These are phyloP conservation scores for Globisporangium splendens DNA, from an alignment of 352 stramenopile genomes.

Conservation along the genomic window DNA sequence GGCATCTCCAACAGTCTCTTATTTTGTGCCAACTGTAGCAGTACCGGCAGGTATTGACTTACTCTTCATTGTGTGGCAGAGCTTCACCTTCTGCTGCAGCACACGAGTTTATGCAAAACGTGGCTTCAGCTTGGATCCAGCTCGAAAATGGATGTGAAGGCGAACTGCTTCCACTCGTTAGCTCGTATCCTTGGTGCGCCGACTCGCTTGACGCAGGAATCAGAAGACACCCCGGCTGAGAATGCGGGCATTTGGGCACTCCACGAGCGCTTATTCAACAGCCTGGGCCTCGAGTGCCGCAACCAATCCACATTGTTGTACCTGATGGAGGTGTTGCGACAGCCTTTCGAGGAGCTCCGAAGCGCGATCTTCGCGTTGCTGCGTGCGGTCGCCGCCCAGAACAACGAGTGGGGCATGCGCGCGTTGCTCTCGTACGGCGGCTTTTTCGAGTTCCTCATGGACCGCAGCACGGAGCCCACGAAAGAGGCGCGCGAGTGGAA, in stretches of 20 bases:
- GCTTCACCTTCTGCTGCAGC: conserved; percentile 64
- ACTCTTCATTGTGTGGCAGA: conserved; percentile 26
- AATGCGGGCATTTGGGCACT: conserved; percentile 67
- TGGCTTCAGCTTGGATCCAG: conserved; percentile 56
- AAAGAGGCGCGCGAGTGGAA: conserved; percentile 88
- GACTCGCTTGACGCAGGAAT: conserved; percentile 37
- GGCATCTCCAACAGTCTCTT: background rate
- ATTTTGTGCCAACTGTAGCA: background rate
- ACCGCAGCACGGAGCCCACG: conserved; percentile 76
- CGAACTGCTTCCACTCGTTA: conserved; percentile 68
- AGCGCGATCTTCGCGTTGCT: conserved; percentile 71
- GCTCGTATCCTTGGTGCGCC: conserved; percentile 46
- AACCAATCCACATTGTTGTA: conserved; percentile 55
- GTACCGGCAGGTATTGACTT: background rate
- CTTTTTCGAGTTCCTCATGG: conserved; percentile 83
- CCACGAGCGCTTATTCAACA: conserved; percentile 62
- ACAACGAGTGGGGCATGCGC: conserved; percentile 72
- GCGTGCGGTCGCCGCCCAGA: conserved; percentile 76
- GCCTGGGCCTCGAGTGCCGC: conserved; percentile 47
- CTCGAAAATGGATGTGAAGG: conserved; percentile 70
- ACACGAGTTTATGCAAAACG: conserved; percentile 57
- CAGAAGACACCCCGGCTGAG: conserved; percentile 36
- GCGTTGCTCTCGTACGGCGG: conserved; percentile 67
- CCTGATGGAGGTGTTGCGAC: conserved; percentile 75
- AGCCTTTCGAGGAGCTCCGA: conserved; percentile 82